Evolutionary conservation across 2,329 filamentous ascomycete species (phyloP).

Genomic region (Verticillium zaregamsianum): DNA sequence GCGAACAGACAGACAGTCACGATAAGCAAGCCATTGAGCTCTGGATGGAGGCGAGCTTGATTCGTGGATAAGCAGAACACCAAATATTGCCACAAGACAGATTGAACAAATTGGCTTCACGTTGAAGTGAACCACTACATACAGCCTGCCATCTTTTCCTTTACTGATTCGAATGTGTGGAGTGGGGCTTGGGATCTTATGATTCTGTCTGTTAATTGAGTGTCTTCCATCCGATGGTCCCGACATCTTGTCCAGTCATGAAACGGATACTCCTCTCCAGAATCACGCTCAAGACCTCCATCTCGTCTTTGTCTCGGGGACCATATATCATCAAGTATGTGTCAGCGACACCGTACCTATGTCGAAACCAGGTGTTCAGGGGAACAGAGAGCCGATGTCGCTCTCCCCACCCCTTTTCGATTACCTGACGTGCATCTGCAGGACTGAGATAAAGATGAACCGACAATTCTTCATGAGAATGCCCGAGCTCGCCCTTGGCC

Average conservation of each 20-base stretch:
- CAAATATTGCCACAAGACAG: too few species aligned
- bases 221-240: neutral
- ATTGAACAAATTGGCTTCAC: too few species aligned
- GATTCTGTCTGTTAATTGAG: neutral
- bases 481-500: conserved; percentile 27
- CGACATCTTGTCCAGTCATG: conserved; percentile 8
- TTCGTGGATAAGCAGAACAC: too few species aligned
- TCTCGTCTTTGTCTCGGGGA: conserved; percentile 30
- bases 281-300: conserved; percentile 14
- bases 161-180: too few species aligned
- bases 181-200: too few species aligned
- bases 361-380: neutral
- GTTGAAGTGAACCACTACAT: too few species aligned
- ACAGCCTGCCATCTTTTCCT: too few species aligned
- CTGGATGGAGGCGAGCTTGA: too few species aligned
- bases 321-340: conserved; percentile 36
- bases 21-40: neutral
- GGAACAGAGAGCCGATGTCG: conserved; percentile 30
- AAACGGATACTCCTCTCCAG: conserved; percentile 1
- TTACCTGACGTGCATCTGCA: conserved; percentile 28
- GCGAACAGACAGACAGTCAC: neutral
- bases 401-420: conserved; percentile 34
- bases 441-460: conserved; percentile 32
- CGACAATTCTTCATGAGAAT: conserved; percentile 34
- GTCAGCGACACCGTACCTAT: conserved; percentile 12